Base-by-base conservation (phyloP, 129 eudicot genomes). In the Flaveria trinervia region DNA sequence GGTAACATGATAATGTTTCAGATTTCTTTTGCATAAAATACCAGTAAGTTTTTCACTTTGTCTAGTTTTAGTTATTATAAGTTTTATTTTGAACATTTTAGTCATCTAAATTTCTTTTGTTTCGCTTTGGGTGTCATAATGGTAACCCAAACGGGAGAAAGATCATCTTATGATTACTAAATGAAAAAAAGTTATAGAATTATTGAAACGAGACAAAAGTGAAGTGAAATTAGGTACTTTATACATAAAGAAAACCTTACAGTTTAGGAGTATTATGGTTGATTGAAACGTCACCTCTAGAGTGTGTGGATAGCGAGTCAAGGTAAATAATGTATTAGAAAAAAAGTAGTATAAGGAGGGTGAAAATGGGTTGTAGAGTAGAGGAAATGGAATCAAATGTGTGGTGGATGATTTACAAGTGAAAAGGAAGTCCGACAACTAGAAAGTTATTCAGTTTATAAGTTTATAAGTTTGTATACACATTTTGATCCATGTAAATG, bases 401-500 rank as follows among this genome's bases (percentile, higher is more conserved):
- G 13, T 45, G 50, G 13, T 45, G 50, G 50, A 45, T 45, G 50
- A 45, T 45, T 45, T 45, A 45, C 13, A 45, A 45, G 50, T 45
- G 50, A 45, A 45, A 45, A 39, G 25, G 8, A 66, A 18, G 59
- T 55, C 39, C 10, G 13, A 20, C 26, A 50, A 17, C 64, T 76
- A 65, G 41, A 65, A 65, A 54, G 18, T 51, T 67, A 43, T 51
- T 25, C 14, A 55, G 4, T 41, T 68, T 77, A 14, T 52, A 3
- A 22, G 56, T 52, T 52, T 66, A 23, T 30, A 50, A 70, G 22
- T 49, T 30, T 70, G 71, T 78, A 18, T 60, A 71, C 71, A 79
- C 46, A 50, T 62, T 78, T 71, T 60, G 71, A 60, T 78, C 52
- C 52, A 45, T 46, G 77, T 59, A 78, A 70, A 69, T 78, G 25